phyloP scores from a whole-genome alignment of 2,329 filamentous ascomycete species.

The Xylariales sp. region DNA sequence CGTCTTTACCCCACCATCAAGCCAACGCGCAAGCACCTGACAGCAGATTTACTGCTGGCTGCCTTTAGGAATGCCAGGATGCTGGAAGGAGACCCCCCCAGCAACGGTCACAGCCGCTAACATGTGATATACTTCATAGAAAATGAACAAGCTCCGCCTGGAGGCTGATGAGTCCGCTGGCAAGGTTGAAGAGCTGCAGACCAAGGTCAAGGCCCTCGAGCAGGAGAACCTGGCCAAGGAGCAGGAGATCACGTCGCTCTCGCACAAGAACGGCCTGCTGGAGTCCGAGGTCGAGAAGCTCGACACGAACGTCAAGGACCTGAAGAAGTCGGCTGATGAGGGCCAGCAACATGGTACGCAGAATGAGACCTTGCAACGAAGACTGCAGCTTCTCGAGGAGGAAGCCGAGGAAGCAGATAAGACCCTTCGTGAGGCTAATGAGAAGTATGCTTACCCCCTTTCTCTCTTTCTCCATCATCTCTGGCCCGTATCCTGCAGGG shows the following conservation, averaged over 20 bases:
- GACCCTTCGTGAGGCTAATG: conserved; percentile 93
- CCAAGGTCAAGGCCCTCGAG: conserved; percentile 84
- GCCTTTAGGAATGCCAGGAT: too few relatives aligned
- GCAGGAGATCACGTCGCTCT: conserved; percentile 94
- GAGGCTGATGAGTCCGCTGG: conserved; percentile 81
- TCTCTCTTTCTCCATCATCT: conserved; percentile 7
- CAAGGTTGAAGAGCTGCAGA: conserved; percentile 83
- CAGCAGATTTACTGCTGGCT: conserved; percentile 12
- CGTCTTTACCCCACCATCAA: conserved; percentile 28
- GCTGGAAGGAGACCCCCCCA: too few relatives aligned
- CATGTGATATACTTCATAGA: conserved; percentile 62
- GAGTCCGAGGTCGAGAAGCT: conserved; percentile 91
- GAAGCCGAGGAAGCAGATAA: conserved; percentile 96
- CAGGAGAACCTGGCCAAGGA: conserved; percentile 95
- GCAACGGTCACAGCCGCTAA: too few relatives aligned
- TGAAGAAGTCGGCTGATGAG: conserved; percentile 82
- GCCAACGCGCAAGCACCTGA: conserved; percentile 14
- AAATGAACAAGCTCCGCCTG: conserved; percentile 91
- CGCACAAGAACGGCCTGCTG: conserved; percentile 90
- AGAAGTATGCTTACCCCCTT: conserved; percentile 70
- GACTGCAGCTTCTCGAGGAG: conserved; percentile 93
- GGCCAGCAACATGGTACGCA: conserved; percentile 78
- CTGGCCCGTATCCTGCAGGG: too few relatives aligned
- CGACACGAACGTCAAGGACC: conserved; percentile 75
- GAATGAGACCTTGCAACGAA: conserved; percentile 86